Evolutionary conservation across 2,329 filamentous ascomycete genomes (phyloP).

Genomic region (Aspergillus sp.): DNA sequence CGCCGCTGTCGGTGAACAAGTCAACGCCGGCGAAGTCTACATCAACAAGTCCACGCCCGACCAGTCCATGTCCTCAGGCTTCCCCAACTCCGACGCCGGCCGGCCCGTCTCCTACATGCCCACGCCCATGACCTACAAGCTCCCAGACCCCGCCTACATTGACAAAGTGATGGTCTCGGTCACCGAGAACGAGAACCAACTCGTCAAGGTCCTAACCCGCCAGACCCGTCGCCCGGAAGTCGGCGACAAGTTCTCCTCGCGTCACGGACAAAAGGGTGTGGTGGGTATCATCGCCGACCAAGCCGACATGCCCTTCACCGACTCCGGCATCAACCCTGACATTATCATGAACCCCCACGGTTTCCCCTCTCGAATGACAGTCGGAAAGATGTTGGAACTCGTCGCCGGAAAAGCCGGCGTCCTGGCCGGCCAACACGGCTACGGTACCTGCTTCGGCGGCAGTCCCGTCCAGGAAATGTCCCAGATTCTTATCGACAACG

Average conservation of each 20-base stretch:
- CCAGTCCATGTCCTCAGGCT: slow-evolving; percentile 72
- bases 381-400: slow-evolving; percentile 95
- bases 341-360: slow-evolving; percentile 99
- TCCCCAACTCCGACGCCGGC: slow-evolving; percentile 62
- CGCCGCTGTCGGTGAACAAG: slow-evolving; percentile 78
- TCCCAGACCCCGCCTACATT: slow-evolving; percentile 82
- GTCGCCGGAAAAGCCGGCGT: slow-evolving; percentile 93
- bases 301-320: slow-evolving; percentile 94
- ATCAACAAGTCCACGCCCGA: slow-evolving; percentile 86
- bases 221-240: slow-evolving; percentile 94
- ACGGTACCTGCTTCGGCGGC: slow-evolving; percentile 84
- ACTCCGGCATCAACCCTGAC: slow-evolving; percentile 87
- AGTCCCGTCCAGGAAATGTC: slow-evolving; percentile 89
- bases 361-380: slow-evolving; percentile 99
- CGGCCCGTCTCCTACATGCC: slow-evolving; percentile 39
- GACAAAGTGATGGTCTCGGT: slow-evolving; percentile 95
- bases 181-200: slow-evolving; percentile 79
- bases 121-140: slow-evolving; percentile 68
- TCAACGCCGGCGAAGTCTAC: slow-evolving; percentile 80
- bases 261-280: slow-evolving; percentile 97
- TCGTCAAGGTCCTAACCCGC: slow-evolving; percentile 94
- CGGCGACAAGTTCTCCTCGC: slow-evolving; percentile 97
- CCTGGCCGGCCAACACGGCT: slow-evolving; percentile 79
- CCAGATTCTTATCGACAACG: slow-evolving; percentile 77
- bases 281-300: slow-evolving; percentile 96